Percentiles rank a stretch among this genome's conserved stretches.
Conservation (phyloP, 345 rosid species). For the Gossypium ekmanianum region DNA sequence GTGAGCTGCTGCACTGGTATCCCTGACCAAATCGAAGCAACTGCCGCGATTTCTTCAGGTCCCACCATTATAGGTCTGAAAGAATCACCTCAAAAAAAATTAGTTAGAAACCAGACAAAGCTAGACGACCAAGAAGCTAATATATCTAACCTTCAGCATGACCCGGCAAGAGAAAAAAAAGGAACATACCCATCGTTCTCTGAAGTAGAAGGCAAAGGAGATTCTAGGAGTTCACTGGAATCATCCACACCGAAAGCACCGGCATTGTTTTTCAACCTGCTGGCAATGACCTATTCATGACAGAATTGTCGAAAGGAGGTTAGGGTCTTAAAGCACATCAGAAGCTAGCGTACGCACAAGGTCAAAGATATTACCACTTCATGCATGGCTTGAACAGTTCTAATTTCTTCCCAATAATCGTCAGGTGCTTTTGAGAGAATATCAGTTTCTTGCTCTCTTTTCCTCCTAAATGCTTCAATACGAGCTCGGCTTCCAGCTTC, state of each 20-base stretch:
- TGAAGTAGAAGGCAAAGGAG: conserved; percentile 44
- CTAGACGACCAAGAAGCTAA: conserved; percentile 5
- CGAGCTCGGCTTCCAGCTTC: conserved; percentile 99
- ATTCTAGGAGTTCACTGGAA: conserved; percentile 47
- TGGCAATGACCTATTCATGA: conserved; percentile 52
- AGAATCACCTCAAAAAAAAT: conserved; percentile 21
- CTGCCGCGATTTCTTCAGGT: conserved; percentile 89
- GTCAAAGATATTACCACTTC: conserved; percentile 64
- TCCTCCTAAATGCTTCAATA: conserved; percentile 74
- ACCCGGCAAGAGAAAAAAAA: neutral
- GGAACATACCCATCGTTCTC: conserved; percentile 60
- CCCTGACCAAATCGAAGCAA: conserved; percentile 95
- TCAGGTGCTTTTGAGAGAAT: conserved; percentile 80
- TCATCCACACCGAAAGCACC: conserved; percentile 39
- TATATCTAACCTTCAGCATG: conserved; percentile 14
- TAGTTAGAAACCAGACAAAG: neutral
- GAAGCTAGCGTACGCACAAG: neutral
- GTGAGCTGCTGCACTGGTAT: conserved; percentile 96
- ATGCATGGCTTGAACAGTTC: conserved; percentile 94
- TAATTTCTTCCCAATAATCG: conserved; percentile 98
- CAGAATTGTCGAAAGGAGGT: conserved; percentile 15
- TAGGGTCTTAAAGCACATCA: conserved; percentile 13
- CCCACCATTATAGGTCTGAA: conserved; percentile 72
- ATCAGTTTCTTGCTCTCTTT: conserved; percentile 67
- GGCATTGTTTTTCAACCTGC: conserved; percentile 45